Evolutionary conservation across 2,329 filamentous ascomycete genomes (phyloP).

Genomic region (Alternaria arbusti): DNA sequence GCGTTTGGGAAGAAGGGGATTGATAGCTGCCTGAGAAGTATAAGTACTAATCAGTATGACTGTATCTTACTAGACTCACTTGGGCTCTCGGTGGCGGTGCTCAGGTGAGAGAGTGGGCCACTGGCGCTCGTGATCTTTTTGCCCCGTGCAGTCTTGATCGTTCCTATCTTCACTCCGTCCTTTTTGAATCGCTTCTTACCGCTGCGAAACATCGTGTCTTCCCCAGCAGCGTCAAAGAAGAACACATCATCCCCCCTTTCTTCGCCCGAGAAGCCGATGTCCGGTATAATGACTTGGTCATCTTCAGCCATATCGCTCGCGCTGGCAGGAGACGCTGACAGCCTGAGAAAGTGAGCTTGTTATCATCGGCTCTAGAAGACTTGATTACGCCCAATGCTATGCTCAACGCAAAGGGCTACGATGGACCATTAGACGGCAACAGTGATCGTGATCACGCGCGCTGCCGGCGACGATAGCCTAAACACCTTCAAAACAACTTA

Average conservation of each 20-base stretch:
- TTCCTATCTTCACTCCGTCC: not conserved
- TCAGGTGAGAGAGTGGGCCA: not conserved
- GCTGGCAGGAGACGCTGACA: rapidly evolving
- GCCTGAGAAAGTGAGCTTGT: not conserved
- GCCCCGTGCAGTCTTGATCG: not conserved
- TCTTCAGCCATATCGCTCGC: not conserved
- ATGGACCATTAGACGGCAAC: not conserved
- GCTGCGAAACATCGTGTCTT: not conserved
- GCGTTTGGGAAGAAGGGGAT: not conserved
- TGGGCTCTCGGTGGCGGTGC: not conserved
- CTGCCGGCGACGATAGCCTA: not conserved
- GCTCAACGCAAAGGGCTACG: not conserved
- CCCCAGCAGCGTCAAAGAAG: not conserved
- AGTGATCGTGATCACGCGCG: not conserved
- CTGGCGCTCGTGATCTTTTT: not conserved
- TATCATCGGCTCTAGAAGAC: not conserved
- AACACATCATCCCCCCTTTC: not conserved
- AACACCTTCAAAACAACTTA: not conserved
- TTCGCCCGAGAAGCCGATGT: not conserved
- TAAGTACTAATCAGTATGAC: not conserved
- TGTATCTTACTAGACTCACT: not conserved
- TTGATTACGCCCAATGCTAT: not conserved
- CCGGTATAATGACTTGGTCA: not conserved
- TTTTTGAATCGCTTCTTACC: not conserved
- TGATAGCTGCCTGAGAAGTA: not conserved